Percentiles rank a stretch among this genome's conserved stretches.
phyloP scores from a whole-genome alignment of 2,329 filamentous ascomycete species.

The Aspergillus persii region DNA sequence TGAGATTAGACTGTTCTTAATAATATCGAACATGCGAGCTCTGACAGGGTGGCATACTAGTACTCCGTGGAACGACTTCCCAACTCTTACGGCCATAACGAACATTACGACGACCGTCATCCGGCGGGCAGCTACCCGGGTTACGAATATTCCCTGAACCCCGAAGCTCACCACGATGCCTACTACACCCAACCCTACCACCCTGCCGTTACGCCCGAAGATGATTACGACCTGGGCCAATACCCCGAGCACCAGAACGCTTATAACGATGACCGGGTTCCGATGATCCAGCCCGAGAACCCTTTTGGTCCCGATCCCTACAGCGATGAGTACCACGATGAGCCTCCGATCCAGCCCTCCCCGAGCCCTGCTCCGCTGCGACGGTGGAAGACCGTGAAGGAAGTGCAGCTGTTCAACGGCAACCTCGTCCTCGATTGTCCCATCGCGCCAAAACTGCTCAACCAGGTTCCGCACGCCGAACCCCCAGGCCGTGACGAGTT shows the following conservation, averaged over 20 bases:
- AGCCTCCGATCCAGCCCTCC: conserved; percentile 34
- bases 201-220: conserved; percentile 56
- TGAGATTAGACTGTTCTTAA: conserved; percentile 44
- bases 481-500: conserved; percentile 77
- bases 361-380: conserved; percentile 64
- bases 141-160: conserved; percentile 72
- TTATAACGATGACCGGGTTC: conserved; percentile 68
- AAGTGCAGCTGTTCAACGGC: conserved; percentile 94
- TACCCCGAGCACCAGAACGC: conserved; percentile 53
- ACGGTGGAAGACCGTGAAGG: conserved; percentile 97
- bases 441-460: conserved; percentile 82
- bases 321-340: conserved; percentile 45
- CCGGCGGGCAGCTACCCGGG: conserved; percentile 49
- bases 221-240: conserved; percentile 56
- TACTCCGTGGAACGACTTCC: conserved; percentile 70
- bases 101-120: conserved; percentile 57
- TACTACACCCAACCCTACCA: conserved; percentile 85
- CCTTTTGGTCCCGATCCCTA: conserved; percentile 64
- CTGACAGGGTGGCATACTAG: conserved; percentile 33
- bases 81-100: conserved; percentile 62
- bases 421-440: conserved; percentile 97
- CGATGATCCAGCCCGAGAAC: conserved; percentile 69
- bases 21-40: too few relatives aligned
- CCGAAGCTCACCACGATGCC: conserved; percentile 80
- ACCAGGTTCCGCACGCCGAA: conserved; percentile 79